Conservation (phyloP, 805 yeast species). For the Cyberlindnera sargentensis region DNA sequence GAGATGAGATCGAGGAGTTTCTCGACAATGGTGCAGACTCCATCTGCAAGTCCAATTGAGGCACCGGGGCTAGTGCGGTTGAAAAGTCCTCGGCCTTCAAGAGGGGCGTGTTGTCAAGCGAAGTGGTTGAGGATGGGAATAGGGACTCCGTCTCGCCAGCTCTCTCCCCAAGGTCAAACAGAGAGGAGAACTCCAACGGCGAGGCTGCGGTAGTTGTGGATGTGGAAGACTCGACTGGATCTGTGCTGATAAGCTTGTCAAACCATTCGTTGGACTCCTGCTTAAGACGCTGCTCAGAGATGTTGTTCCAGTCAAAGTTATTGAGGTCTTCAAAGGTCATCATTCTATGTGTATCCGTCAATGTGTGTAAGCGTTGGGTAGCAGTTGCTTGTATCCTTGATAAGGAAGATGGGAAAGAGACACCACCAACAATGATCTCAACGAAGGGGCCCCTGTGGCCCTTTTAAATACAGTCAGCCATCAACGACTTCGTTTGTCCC, state of each 20-base stretch:
- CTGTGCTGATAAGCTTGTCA: constrained; percentile 16
- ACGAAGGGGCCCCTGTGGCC: too few relatives aligned
- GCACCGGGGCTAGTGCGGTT: constrained; percentile 2
- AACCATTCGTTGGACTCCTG: constrained; percentile 18
- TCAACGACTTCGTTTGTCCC: too few relatives aligned
- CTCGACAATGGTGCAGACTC: constrained; percentile 4
- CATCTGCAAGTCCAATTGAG: constrained; percentile 6
- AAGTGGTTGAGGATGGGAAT: constrained; percentile 22
- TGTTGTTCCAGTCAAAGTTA: constrained; percentile 21
- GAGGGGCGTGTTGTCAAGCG: constrained; percentile 24
- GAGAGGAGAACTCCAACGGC: constrained; percentile 23
- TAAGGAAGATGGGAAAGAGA: too few relatives aligned
- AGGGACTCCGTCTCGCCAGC: constrained; percentile 10
- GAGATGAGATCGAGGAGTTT: constrained; percentile 10
- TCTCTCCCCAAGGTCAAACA: constrained; percentile 16
- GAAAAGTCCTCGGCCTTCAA: constrained; percentile 21
- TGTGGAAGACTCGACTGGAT: constrained; percentile 3
- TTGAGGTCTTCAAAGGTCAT: constrained; percentile 18
- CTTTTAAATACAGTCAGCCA: too few relatives aligned
- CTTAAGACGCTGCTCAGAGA: constrained; percentile 10
- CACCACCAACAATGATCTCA: too few relatives aligned
- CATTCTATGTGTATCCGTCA: constrained; percentile 5
- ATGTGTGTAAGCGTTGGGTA: background rate
- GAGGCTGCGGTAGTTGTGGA: constrained; percentile 16
- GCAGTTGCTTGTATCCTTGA: background rate